A percentile compares a stretch with the other conserved stretches of the same genome.
These are phyloP conservation scores for Podila clonocystis DNA, from an alignment of 192 early-diverging fungal species.

Conservation along the genomic window DNA sequence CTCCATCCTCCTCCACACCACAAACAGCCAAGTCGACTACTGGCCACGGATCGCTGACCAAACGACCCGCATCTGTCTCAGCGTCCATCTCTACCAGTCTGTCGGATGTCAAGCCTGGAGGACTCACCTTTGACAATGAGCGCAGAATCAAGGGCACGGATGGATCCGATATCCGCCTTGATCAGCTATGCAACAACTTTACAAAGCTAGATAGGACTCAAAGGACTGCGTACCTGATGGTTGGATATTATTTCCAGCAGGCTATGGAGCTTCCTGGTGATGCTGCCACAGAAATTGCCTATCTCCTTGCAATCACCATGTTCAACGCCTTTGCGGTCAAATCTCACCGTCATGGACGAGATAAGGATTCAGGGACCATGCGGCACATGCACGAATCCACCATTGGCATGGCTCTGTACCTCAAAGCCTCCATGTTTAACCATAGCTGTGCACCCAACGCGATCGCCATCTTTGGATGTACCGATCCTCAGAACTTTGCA, in stretches of 20 bases:
- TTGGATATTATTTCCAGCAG: constrained; percentile 28
- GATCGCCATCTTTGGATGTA: constrained; percentile 34
- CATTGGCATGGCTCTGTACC: constrained; percentile 34
- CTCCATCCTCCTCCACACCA: too few relatives aligned
- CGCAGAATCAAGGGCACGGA: constrained; percentile 5
- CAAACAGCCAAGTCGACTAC: too few relatives aligned
- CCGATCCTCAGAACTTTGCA: neutral
- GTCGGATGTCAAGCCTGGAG: neutral
- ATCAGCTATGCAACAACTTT: constrained; percentile 30
- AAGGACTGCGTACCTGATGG: constrained; percentile 18
- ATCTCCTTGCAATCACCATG: constrained; percentile 21
- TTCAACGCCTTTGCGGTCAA: constrained; percentile 50
- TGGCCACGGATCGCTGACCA: neutral
- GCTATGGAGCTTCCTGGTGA: constrained; percentile 14
- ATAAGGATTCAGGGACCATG: neutral
- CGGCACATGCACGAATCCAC: constrained; percentile 9
- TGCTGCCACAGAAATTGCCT: constrained; percentile 22
- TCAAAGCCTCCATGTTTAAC: constrained; percentile 43
- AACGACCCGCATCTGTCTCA: neutral
- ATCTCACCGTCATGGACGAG: neutral
- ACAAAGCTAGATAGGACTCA: neutral
- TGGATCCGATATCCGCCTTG: constrained; percentile 14
- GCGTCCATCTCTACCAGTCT: neutral
- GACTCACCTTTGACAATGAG: constrained; percentile 11
- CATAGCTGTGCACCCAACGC: constrained; percentile 48